A percentile compares a stretch with the other conserved stretches of the same genome.
phyloP scores from a whole-genome alignment of 225 moss, liverwort and hornwort genomes.

The Polytrichum commune region DNA sequence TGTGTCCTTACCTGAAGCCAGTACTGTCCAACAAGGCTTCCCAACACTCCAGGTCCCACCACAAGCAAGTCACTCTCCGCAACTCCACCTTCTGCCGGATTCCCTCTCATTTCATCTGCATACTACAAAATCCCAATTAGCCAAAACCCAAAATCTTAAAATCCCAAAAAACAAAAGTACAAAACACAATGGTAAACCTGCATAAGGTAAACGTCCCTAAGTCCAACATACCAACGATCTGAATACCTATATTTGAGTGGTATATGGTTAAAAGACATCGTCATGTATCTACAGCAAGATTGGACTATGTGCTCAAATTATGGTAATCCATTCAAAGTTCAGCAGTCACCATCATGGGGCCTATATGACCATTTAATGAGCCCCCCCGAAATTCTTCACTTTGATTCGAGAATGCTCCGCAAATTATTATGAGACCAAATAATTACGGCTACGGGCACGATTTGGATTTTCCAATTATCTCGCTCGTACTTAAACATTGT shows the following conservation, averaged over 20 bases:
- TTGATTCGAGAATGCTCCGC: neutral
- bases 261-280: neutral
- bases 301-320: no score
- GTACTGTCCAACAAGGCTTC: conserved; percentile 64
- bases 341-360: no score
- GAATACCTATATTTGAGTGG: no score
- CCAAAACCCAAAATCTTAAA: no score
- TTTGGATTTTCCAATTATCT: no score
- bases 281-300: neutral
- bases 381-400: neutral
- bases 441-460: no score
- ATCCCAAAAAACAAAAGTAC: neutral
- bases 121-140: neutral
- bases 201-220: no score
- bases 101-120: neutral
- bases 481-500: no score
- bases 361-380: neutral
- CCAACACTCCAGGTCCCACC: conserved; percentile 90
- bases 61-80: conserved; percentile 46
- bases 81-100: conserved; percentile 1
- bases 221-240: no score
- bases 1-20: conserved; percentile 71
- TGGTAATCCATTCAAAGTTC: neutral
- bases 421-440: no score
- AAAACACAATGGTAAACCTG: no score